Percentiles rank a stretch among this genome's conserved stretches.
Evolutionary conservation across 2,329 filamentous ascomycete genomes (phyloP).

Genomic region (Talaromyces sp.): DNA sequence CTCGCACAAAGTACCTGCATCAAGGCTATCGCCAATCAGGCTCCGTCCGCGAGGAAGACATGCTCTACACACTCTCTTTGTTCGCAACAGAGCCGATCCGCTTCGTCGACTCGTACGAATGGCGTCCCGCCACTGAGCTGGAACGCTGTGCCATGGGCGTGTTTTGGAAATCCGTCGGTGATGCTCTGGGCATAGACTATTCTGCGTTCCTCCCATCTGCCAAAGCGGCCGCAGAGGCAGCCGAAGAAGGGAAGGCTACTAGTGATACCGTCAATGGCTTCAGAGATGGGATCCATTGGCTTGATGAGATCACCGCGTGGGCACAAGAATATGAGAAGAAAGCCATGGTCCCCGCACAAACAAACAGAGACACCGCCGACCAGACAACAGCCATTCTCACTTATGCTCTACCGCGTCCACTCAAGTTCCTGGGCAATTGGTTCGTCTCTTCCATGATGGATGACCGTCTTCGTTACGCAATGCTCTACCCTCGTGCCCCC

Average conservation of each 20-base stretch:
- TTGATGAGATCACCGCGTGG: slow-evolving; percentile 50
- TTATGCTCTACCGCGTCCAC: slow-evolving; percentile 47
- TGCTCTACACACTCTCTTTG: slow-evolving; percentile 61
- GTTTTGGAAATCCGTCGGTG: slow-evolving; percentile 67
- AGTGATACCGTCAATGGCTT: slow-evolving; percentile 30
- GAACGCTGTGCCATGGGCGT: slow-evolving; percentile 63
- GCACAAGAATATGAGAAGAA: slow-evolving; percentile 54
- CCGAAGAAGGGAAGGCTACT: slow-evolving; percentile 30
- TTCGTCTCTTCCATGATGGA: slow-evolving; percentile 59
- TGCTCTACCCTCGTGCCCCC: slow-evolving; percentile 51
- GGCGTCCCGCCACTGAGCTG: slow-evolving; percentile 61
- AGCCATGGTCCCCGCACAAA: slow-evolving; percentile 51
- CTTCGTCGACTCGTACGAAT: slow-evolving; percentile 64
- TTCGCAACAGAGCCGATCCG: slow-evolving; percentile 62
- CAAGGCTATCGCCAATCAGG: slow-evolving; percentile 52
- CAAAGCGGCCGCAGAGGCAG: slow-evolving; percentile 31
- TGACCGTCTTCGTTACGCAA: slow-evolving; percentile 58
- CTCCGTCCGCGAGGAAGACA: slow-evolving; percentile 57
- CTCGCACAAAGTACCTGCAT: slow-evolving; percentile 62
- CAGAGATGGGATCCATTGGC: slow-evolving; percentile 49
- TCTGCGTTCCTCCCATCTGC: slow-evolving; percentile 15
- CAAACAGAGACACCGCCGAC: slow-evolving; percentile 51
- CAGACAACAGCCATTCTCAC: slow-evolving; percentile 59
- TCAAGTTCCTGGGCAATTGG: slow-evolving; percentile 47
- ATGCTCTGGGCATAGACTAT: slow-evolving; percentile 61